Evolutionary conservation across 2,329 filamentous ascomycete genomes (phyloP), one percentile per base, ranked within the genome.

Genomic region (Ascochyta clinopodiicola): DNA sequence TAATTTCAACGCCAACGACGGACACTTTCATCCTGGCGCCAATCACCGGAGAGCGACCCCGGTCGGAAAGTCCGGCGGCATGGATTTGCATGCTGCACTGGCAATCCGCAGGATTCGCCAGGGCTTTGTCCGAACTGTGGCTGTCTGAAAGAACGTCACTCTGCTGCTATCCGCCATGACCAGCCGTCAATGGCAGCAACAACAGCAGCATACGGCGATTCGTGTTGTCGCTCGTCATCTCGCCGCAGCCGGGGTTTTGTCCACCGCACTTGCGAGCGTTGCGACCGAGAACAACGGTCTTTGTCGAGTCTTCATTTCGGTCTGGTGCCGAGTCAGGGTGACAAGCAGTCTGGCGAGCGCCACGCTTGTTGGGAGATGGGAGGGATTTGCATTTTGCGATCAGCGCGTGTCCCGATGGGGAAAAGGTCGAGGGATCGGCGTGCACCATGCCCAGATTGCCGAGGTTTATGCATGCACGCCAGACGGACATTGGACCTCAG

Each of bases 111-210:
- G 34, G 22, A 27, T 29, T 9, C 36, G 31, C 22, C 21, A 42
- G 25, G 40, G 39, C 44, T 31, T 29, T 35, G 48, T 38, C 47
- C 32, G 37, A 43, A 43, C 2, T 52, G 67, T 69, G 67, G 67
- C 66, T 68, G 64, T 66, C 62, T 69, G 66, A 62, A 60, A 64
- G 22, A 43, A 60, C 66, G 67, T 69, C 67, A 67, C 59, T 25
- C 49, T 52, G 29, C 25, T 37, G 49, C 25, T 38, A 35, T 39
- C 17, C 17, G 17, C 17, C 17, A 17, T 17, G 17, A 17, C 17
- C 37, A 32, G 40, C 38, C 31, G 29, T 37, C 31, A 21, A 51
- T 22, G 46, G 46, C 52, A 43, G 31, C 51, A 31, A 21, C 45
- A 55, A 22, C 15, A 29, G 19, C 25, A 40, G 9, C 36, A 21